Evolutionary conservation across 768 basidiomycete genomes (phyloP), one percentile per base, ranked within the genome.

Genomic region (Kwoniella bestiolae): DNA sequence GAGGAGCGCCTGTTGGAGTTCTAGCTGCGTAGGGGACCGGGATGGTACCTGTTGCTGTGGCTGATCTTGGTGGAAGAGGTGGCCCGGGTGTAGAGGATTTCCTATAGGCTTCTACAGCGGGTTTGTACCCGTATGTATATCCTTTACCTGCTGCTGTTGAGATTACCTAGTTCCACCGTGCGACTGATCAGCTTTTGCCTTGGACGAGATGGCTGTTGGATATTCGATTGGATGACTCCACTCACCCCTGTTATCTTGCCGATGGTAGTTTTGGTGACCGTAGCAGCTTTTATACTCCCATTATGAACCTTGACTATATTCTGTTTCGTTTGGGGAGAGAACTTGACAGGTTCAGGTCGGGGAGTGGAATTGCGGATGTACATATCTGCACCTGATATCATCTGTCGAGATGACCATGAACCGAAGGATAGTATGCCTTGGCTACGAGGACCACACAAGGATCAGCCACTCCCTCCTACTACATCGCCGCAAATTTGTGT

Each of bases 351-450:
- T 63, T 86, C 85, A 0, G 85, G 81, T 4, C 84, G 82, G 2
- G 89, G 86, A 18, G 82, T 82, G 2, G 88, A 86, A 69, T 88
- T 84, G 5, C 82, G 79, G 60, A 89, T 86, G 79, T 89, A 90
- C 69, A 84, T 84, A 47, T 85, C 83, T 7, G 90, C 86, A 0
- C 88, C 88, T 2, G 83, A 80, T 3, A 85, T 86, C 57, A 91
- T 86, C 3, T 87, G 87, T 1, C 85, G 85, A 26, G 88, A 77
- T 18, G 90, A 82, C 21, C 88, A 84, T 41, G 85, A 87, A 5
- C 90, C 89, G 18, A 87, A 86, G 29, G 84, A 82, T 3, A 89
- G 86, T 60, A 92, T 89, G 0, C 87, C 88, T 76, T 87, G 86
- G 73, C 89, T 90, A 65, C 21, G 6, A 38, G 29, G n/a, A n/a